Base-by-base conservation (phyloP, 2,329 filamentous ascomycete genomes). In the Aspergillus tubingensis region DNA sequence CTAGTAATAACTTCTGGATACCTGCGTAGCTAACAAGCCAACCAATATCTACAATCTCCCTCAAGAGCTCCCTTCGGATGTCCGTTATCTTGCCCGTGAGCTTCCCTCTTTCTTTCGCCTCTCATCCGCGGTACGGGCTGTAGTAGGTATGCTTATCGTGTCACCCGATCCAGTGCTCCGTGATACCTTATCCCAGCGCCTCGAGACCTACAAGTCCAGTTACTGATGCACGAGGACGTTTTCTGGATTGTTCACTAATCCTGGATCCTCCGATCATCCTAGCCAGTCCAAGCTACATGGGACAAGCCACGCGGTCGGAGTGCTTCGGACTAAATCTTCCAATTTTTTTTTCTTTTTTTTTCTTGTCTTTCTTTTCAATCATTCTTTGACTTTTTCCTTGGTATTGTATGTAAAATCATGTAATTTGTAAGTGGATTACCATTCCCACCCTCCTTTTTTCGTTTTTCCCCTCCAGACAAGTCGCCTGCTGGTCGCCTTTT, bases 171-270 rank as follows among this genome's bases (percentile, higher is more conserved):
- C 32, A 30, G 27, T 23, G 38, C 23, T 38, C 17, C 38, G 52
- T 54, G 52, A 54, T 41, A 54, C 52, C 53, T 47, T 44, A 47
- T 55, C 39, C 53, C 39, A 55, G 38, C n/a, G 11, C 41, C 36
- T 44, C 39, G 25, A 55, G 53, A 41, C 21, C 15, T 43, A 19
- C 23, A 32, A n/a, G 21, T 13, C 53, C 53, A 43, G n/a, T 39
- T 47, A 11, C 30, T 41, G 23, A 43, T 44, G 27, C 25, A 43
- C 43, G n/a, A 19, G 53, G 41, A 41, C 38, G 53, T 55, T 44
- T 55, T 55, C 53, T 55, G 53, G 39, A 55, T 55, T 55, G 10
- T 55, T 55, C 53, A 55, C 30, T 55, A 55, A 55, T 55, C 53
- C 53, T 55, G 53, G 53, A 32, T 25, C 8, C 47, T 50, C 19